Evolutionary conservation across 371 early-diverging fungal genomes (phyloP).

Genomic region (Nematocida sp.): DNA sequence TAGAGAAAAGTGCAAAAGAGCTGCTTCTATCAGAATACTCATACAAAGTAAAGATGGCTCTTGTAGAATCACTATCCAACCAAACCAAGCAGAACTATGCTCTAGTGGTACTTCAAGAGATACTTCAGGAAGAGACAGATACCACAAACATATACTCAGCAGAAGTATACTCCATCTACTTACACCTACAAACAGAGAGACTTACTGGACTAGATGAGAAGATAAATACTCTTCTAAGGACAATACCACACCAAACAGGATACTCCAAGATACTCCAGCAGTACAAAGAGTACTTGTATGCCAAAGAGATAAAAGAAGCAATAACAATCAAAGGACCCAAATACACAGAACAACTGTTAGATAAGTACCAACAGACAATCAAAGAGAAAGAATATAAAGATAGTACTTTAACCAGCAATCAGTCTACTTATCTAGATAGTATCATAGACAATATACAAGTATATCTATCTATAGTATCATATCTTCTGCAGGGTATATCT

Average conservation of each 20-base stretch:
- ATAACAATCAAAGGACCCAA: constrained; percentile 8
- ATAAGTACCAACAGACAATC: background rate
- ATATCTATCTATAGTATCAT: background rate
- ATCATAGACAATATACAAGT: background rate
- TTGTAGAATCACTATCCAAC: constrained; percentile 20
- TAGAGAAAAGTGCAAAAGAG: constrained; percentile 24
- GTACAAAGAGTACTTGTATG: constrained; percentile 29
- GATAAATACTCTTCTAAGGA: background rate
- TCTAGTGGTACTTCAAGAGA: constrained; percentile 1
- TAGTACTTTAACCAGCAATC: background rate
- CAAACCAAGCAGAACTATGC: constrained; percentile 37
- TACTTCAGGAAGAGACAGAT: background rate
- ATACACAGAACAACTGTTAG: background rate
- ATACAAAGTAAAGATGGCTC: constrained; percentile 34
- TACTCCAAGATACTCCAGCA: background rate
- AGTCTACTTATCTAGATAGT: background rate
- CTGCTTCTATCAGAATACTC: background rate
- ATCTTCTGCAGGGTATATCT: background rate
- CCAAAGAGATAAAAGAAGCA: background rate
- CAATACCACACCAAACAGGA: background rate
- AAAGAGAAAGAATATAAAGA: background rate
- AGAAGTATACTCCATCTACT: constrained; percentile 3
- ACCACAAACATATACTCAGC: background rate
- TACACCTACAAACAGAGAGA: background rate
- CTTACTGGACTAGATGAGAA: background rate